Percentiles rank a stretch among this genome's conserved stretches.
Evolutionary conservation across 352 stramenopile genomes (phyloP).

Genomic region (Achlya hypogyna): DNA sequence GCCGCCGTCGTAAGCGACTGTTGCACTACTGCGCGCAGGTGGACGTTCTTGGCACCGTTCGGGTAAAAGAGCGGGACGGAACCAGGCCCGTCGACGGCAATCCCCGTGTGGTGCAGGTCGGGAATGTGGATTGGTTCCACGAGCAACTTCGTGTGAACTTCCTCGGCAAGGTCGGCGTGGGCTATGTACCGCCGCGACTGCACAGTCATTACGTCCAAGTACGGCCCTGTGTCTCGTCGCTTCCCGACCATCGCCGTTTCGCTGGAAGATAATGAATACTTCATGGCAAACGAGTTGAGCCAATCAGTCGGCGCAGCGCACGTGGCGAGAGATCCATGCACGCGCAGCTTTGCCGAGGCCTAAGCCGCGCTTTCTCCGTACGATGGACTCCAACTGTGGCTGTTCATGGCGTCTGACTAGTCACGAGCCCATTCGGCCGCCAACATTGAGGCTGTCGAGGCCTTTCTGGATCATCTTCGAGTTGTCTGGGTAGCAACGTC

Average conservation of each 20-base stretch:
- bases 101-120: constrained; percentile 44
- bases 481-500: too few relatives aligned
- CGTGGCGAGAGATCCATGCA: neutral
- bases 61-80: constrained; percentile 49
- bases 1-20: constrained; percentile 20
- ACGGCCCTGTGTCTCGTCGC: constrained; percentile 24
- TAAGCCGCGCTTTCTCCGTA: neutral
- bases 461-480: neutral
- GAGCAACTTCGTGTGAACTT: constrained; percentile 26
- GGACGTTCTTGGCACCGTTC: constrained; percentile 54
- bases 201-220: constrained; percentile 54
- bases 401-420: neutral
- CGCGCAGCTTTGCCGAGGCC: neutral
- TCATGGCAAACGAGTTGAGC: neutral
- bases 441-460: neutral
- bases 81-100: constrained; percentile 24
- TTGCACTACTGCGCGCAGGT: constrained; percentile 62
- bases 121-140: constrained; percentile 53
- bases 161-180: constrained; percentile 6
- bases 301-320: neutral
- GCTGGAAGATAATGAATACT: neutral
- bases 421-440: neutral
- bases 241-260: too few relatives aligned
- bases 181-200: constrained; percentile 35
- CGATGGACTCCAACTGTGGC: neutral